phyloP scores from a whole-genome alignment of 148 eudicot species.

The Bassia scoparia region DNA sequence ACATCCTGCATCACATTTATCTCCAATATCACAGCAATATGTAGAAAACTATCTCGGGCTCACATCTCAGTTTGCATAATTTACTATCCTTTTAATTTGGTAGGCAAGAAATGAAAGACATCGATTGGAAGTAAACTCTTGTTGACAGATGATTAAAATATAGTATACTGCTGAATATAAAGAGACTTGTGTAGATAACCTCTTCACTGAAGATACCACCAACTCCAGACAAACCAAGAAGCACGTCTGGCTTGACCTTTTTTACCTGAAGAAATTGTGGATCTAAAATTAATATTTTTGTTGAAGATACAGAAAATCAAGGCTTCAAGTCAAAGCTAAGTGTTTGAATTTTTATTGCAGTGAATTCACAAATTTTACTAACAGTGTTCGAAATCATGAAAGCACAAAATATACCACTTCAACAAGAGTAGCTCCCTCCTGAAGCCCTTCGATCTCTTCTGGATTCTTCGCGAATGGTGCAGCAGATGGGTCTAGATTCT shows the following conservation, averaged over 20 bases:
- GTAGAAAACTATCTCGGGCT: not conserved
- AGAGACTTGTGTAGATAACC: constrained; percentile 36
- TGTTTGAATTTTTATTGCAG: constrained; percentile 1
- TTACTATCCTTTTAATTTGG: not conserved
- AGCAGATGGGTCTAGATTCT: constrained; percentile 69
- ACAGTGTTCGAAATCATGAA: not conserved
- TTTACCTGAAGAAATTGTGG: constrained; percentile 50
- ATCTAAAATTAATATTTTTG: constrained; percentile 16
- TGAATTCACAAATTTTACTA: not conserved
- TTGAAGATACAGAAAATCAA: constrained; percentile 6
- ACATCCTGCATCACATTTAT: not conserved
- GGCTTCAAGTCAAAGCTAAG: not conserved
- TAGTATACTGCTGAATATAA: not conserved
- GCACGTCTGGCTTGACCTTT: constrained; percentile 94
- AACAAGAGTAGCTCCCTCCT: constrained; percentile 75
- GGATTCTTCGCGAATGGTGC: constrained; percentile 74
- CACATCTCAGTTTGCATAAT: not conserved
- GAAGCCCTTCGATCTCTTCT: constrained; percentile 53
- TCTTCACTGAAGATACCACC: constrained; percentile 90
- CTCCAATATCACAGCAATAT: not conserved
- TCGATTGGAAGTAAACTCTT: not conserved
- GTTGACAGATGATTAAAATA: not conserved
- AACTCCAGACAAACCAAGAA: constrained; percentile 97
- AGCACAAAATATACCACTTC: constrained; percentile 69
- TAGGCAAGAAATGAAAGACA: not conserved